phyloP scores from a whole-genome alignment of 108 stramenopile genomes.

The Cyclotella sp. region DNA sequence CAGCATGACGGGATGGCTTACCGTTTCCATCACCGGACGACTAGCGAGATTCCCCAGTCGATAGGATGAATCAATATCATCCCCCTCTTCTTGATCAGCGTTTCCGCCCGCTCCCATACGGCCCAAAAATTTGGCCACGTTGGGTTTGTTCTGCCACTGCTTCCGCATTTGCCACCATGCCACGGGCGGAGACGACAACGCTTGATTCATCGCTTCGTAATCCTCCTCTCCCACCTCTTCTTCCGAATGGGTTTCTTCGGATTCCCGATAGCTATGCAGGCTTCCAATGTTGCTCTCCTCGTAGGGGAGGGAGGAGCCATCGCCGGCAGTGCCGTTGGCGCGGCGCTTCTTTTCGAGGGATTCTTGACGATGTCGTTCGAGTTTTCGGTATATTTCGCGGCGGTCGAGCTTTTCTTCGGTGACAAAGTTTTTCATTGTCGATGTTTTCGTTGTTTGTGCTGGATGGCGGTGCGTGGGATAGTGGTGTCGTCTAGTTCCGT shows the following conservation, averaged over 20 bases:
- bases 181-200: slow-evolving; percentile 30
- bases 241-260: not conserved
- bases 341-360: not conserved
- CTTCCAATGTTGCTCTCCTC: slow-evolving; percentile 1
- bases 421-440: not conserved
- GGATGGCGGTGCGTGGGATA: no score
- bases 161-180: slow-evolving; percentile 48
- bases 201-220: slow-evolving; percentile 41
- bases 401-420: slow-evolving; percentile 1
- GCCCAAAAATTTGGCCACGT: slow-evolving; percentile 1
- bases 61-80: not conserved
- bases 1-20: slow-evolving; percentile 44
- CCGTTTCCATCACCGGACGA: not conserved
- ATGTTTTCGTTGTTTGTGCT: not conserved
- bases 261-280: not conserved
- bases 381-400: slow-evolving; percentile 13
- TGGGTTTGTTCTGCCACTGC: slow-evolving; percentile 39
- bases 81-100: slow-evolving; percentile 10
- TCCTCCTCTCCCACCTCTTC: slow-evolving; percentile 11
- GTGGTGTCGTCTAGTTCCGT: no score
- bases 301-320: not conserved
- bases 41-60: not conserved
- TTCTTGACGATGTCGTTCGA: slow-evolving; percentile 12
- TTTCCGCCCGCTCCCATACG: not conserved
- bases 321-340: not conserved